Percentiles rank a stretch among this genome's conserved stretches.
Evolutionary conservation across 108 stramenopile species (phyloP).

Genomic region (Stephanodiscus triporus): DNA sequence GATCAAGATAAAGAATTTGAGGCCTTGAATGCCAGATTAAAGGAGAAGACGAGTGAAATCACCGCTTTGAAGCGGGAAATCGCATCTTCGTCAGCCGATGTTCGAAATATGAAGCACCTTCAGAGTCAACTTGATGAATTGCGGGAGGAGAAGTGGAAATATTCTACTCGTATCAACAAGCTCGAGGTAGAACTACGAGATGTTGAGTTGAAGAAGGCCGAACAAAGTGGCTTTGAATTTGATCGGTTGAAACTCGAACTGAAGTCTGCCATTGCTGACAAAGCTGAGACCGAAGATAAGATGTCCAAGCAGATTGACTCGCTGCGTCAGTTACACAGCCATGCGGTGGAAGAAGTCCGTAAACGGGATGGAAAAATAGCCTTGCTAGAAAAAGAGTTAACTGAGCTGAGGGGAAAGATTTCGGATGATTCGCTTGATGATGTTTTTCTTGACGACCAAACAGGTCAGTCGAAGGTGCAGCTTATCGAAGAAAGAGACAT

Average conservation of each 20-base stretch:
- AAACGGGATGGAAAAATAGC: constrained; percentile 50
- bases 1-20: constrained; percentile 87
- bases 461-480: constrained; percentile 23
- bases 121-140: constrained; percentile 24
- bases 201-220: constrained; percentile 29
- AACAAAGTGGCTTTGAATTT: constrained; percentile 36
- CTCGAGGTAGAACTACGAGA: constrained; percentile 36
- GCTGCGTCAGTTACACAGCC: constrained; percentile 47
- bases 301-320: constrained; percentile 49
- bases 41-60: constrained; percentile 44
- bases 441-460: constrained; percentile 27
- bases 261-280: constrained; percentile 39
- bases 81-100: constrained; percentile 21
- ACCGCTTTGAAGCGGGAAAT: constrained; percentile 37
- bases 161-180: constrained; percentile 22
- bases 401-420: constrained; percentile 33
- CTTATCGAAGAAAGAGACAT: constrained; percentile 26
- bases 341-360: constrained; percentile 36
- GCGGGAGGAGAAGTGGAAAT: constrained; percentile 23
- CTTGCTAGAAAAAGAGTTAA: constrained; percentile 33
- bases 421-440: constrained; percentile 18
- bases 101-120: constrained; percentile 20
- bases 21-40: constrained; percentile 38
- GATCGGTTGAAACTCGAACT: constrained; percentile 50
- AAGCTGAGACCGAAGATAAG: constrained; percentile 27